Percentiles rank a stretch among this genome's conserved stretches.
Conservation (phyloP, 805 yeast species). For the Kuraishia cidri region DNA sequence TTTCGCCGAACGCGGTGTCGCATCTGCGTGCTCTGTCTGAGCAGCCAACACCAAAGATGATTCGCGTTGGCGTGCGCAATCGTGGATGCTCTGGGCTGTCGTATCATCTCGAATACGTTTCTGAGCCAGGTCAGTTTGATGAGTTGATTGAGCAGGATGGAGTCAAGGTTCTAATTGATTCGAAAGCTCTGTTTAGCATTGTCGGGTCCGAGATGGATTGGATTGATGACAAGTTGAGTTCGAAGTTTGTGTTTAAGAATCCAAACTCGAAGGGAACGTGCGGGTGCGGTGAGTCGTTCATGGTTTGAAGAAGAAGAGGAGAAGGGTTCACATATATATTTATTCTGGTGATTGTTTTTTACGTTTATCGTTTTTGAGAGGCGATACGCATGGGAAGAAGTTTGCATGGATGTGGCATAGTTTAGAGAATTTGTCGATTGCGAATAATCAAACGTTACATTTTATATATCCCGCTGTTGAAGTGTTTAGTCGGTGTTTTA, state of each 20-base stretch:
- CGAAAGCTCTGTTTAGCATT: conserved; percentile 90
- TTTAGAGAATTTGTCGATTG: too few species aligned
- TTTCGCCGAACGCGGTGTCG: conserved; percentile 64
- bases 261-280: conserved; percentile 98
- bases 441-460: too few species aligned
- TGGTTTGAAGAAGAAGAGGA: conserved; percentile 70
- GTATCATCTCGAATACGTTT: conserved; percentile 85
- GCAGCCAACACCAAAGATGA: conserved; percentile 82
- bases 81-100: conserved; percentile 96
- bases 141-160: conserved; percentile 92
- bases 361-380: too few species aligned
- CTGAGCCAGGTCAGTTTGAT: conserved; percentile 89
- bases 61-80: conserved; percentile 89
- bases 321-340: too few species aligned
- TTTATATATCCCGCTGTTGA: too few species aligned
- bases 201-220: conserved; percentile 99
- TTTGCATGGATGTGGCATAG: too few species aligned
- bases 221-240: conserved; percentile 85
- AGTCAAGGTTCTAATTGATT: conserved; percentile 85
- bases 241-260: conserved; percentile 86
- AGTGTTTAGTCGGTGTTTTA: too few species aligned
- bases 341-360: too few species aligned
- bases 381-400: too few species aligned
- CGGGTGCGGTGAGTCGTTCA: conserved; percentile 98
- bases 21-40: conserved; percentile 63